These are phyloP conservation scores for Coemansia sp. DNA, from an alignment of 192 early-diverging fungal species.

Conservation along the genomic window DNA sequence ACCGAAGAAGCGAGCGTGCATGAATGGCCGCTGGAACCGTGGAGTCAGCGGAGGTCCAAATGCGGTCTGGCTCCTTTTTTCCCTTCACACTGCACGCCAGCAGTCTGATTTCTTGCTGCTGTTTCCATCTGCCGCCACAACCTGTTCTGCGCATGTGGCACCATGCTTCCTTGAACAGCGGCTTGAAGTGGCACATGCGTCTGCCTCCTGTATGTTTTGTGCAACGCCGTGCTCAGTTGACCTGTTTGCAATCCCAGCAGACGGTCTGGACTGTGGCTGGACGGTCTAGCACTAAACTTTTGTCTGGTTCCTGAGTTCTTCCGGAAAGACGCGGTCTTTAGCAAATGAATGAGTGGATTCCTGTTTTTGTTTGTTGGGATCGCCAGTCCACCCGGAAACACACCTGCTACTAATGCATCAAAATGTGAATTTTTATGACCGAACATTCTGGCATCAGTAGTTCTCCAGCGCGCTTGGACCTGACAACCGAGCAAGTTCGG, in stretches of 20 bases:
- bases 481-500: slow-evolving; percentile 16
- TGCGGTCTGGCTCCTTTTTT: neutral
- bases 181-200: neutral
- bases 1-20: neutral
- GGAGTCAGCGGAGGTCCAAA: neutral
- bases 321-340: neutral
- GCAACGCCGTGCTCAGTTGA: neutral
- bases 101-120: too few relatives aligned
- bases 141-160: neutral
- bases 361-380: slow-evolving; percentile 11
- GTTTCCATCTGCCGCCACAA: neutral
- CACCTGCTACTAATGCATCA: neutral
- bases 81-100: too few relatives aligned
- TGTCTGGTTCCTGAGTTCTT: neutral
- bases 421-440: neutral
- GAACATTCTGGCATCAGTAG: slow-evolving; percentile 4
- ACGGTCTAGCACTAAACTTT: too few relatives aligned
- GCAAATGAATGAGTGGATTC: neutral
- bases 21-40: neutral
- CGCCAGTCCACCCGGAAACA: neutral
- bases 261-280: too few relatives aligned
- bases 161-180: neutral
- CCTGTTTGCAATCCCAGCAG: too few relatives aligned
- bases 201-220: neutral
- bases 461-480: slow-evolving; percentile 15